Evolutionary conservation across 1,139 yeast species (phyloP).

Genomic region (Pichia sp.): DNA sequence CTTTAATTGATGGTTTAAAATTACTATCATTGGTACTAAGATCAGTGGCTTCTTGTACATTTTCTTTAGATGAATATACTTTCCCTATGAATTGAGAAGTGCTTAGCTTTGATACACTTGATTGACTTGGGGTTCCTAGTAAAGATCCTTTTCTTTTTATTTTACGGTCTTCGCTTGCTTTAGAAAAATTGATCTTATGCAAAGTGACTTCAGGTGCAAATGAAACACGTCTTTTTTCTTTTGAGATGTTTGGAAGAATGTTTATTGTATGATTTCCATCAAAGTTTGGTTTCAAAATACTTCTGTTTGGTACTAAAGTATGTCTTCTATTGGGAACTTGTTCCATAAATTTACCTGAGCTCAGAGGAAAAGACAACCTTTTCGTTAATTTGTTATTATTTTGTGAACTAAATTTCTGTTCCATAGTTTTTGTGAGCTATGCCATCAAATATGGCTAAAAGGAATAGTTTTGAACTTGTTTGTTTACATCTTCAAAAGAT

Average conservation of each 20-base stretch:
- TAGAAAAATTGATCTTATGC: slow-evolving; percentile 41
- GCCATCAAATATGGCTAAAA: not conserved
- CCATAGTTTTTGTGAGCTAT: not conserved
- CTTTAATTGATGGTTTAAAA: not conserved
- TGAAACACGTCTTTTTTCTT: slow-evolving; percentile 48
- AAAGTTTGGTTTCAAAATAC: slow-evolving; percentile 31
- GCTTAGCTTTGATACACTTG: slow-evolving; percentile 1
- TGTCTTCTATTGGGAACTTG: slow-evolving; percentile 26
- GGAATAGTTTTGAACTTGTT: no score
- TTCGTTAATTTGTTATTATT: not conserved
- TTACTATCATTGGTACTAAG: not conserved
- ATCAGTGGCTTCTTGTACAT: not conserved
- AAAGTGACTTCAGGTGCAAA: slow-evolving; percentile 74
- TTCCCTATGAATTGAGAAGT: slow-evolving; percentile 8
- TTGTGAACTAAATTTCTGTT: no score
- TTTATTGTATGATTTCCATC: slow-evolving; percentile 30
- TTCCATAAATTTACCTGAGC: not conserved
- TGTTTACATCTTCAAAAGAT: not conserved
- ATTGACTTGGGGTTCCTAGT: not conserved
- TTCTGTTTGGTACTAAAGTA: slow-evolving; percentile 30
- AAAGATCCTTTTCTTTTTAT: slow-evolving; percentile 8
- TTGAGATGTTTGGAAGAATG: slow-evolving; percentile 21
- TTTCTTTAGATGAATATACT: not conserved
- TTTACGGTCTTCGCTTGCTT: slow-evolving; percentile 5
- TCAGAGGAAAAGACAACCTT: slow-evolving; percentile 8